Evolutionary conservation across 2,329 filamentous ascomycete species (phyloP).

Genomic region (Ceratocystis colombiana): DNA sequence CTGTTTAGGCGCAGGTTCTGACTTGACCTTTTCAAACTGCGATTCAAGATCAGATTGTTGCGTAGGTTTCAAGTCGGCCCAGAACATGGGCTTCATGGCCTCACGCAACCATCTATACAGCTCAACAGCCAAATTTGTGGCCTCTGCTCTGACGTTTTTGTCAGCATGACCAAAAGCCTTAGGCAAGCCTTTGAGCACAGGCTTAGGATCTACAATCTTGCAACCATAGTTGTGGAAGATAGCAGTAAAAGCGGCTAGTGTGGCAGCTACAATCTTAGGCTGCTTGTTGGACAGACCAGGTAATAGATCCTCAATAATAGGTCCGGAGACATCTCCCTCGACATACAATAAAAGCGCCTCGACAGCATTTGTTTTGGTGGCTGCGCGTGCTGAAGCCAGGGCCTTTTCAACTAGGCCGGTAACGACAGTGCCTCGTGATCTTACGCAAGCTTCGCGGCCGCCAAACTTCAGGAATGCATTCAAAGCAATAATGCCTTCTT

Average conservation of each 20-base stretch:
- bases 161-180: conserved; percentile 93
- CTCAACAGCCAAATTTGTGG: conserved; percentile 82
- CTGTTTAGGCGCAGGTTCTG: conserved; percentile 78
- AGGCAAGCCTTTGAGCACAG: conserved; percentile 74
- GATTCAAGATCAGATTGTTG: conserved; percentile 91
- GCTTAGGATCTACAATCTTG: conserved; percentile 87
- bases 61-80: conserved; percentile 87
- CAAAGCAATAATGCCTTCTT: conserved; percentile 78
- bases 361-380: conserved; percentile 74
- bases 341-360: conserved; percentile 83
- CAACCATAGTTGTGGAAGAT: conserved; percentile 93
- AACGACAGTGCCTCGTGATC: conserved; percentile 67
- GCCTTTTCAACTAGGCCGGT: conserved; percentile 82
- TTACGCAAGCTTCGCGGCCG: conserved; percentile 64
- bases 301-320: conserved; percentile 81
- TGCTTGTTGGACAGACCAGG: conserved; percentile 77
- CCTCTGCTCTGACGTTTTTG: conserved; percentile 94
- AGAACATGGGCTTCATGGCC: conserved; percentile 97
- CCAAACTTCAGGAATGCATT: conserved; percentile 90
- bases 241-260: conserved; percentile 63
- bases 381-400: conserved; percentile 73
- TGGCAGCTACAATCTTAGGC: conserved; percentile 69
- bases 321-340: conserved; percentile 75
- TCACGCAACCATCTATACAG: conserved; percentile 95
- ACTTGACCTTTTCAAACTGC: conserved; percentile 85